These are phyloP conservation scores for Penicillium riverlandense DNA, from an alignment of 495 filamentous ascomycete genomes.

Conservation along the genomic window DNA sequence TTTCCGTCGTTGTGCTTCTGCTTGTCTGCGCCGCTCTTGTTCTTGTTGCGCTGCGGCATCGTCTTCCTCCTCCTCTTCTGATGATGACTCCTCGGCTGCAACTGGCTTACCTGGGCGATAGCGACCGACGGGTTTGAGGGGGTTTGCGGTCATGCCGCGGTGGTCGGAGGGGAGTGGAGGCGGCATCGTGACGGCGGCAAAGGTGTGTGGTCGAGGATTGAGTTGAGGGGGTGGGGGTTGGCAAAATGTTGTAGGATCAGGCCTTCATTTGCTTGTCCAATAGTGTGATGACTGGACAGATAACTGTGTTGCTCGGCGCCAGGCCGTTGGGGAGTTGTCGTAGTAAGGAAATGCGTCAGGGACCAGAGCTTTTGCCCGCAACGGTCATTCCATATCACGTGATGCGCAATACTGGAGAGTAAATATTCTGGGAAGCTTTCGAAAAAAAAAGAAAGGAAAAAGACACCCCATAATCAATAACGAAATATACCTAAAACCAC, in stretches of 20 bases:
- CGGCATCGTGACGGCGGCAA: conserved; percentile 50
- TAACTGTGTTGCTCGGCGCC: too few species aligned
- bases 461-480: too few species aligned
- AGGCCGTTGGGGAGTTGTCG: too few species aligned
- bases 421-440: too few species aligned
- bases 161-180: conserved; percentile 36
- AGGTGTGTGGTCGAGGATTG: not conserved
- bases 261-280: too few species aligned
- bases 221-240: not conserved
- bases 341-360: too few species aligned
- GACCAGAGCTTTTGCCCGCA: too few species aligned
- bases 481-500: too few species aligned
- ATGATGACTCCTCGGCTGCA: conserved; percentile 58
- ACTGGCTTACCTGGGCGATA: conserved; percentile 81
- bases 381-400: too few species aligned
- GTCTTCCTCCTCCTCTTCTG: conserved; percentile 52
- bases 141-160: conserved; percentile 94
- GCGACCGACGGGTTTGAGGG: conserved; percentile 62
- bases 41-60: conserved; percentile 40
- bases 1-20: conserved; percentile 23
- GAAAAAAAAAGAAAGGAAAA: too few species aligned
- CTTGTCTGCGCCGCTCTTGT: conserved; percentile 24
- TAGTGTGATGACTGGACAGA: too few species aligned
- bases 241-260: not conserved
- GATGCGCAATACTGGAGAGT: too few species aligned